Conservation (phyloP, 257 asterid genomes). For the Lavandula angustifolia region DNA sequence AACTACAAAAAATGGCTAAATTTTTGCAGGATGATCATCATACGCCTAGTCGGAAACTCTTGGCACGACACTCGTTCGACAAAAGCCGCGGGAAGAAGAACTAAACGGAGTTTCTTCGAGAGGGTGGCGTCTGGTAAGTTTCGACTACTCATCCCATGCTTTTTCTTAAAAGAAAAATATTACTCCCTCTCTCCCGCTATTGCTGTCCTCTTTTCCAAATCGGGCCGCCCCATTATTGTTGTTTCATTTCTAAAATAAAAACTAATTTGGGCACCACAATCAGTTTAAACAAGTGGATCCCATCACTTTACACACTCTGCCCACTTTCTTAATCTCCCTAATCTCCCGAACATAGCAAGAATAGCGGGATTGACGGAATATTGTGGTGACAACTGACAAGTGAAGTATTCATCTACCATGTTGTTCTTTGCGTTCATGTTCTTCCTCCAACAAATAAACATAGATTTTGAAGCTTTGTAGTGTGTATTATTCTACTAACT, state of each 20-base stretch:
- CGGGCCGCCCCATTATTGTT: no score
- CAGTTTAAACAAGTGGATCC: no score
- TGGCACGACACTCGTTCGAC: conserved; percentile 78
- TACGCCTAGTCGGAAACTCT: conserved; percentile 62
- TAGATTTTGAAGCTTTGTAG: not conserved
- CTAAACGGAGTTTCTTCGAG: conserved; percentile 24
- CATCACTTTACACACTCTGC: no score
- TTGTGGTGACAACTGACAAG: not conserved
- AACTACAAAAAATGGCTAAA: conserved; percentile 29
- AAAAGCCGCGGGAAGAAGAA: conserved; percentile 69
- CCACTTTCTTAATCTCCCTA: no score
- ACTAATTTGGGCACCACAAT: no score
- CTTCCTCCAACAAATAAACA: not conserved
- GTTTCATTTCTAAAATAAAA: no score
- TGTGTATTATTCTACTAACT: conserved; percentile 18
- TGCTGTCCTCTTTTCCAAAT: no score
- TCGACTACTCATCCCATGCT: conserved; percentile 22
- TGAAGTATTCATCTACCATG: not conserved
- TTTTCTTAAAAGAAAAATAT: not conserved
- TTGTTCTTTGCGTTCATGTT: not conserved
- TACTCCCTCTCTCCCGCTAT: no score
- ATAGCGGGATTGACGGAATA: no score
- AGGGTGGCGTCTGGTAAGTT: conserved; percentile 41
- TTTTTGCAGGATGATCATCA: conserved; percentile 82
- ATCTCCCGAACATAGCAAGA: no score